These are phyloP conservation scores for Citrus glauca DNA, from an alignment of 345 rosid species.

Conservation along the genomic window DNA sequence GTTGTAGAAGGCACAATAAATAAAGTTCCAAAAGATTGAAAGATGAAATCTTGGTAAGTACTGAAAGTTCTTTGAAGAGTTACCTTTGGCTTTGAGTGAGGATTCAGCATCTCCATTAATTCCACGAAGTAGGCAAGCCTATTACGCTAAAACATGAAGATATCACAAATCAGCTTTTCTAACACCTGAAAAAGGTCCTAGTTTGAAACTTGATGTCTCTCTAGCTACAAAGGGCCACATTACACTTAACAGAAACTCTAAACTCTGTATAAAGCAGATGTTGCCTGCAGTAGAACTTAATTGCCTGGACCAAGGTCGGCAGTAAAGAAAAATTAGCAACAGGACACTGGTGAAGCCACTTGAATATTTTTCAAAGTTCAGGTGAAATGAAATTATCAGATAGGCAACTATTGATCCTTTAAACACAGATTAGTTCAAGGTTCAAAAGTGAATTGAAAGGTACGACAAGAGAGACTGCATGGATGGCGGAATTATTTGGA, in stretches of 20 bases:
- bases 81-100: conserved; percentile 79
- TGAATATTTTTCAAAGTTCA: neutral
- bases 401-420: neutral
- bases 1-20: neutral
- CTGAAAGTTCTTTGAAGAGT: neutral
- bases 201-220: neutral
- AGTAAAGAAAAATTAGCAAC: neutral
- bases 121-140: conserved; percentile 83
- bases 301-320: neutral
- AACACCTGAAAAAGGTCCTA: neutral
- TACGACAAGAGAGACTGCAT: neutral
- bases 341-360: neutral
- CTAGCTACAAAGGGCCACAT: neutral
- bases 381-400: neutral
- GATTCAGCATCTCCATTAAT: conserved; percentile 92
- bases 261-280: neutral
- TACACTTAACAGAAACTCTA: neutral
- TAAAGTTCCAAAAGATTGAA: neutral
- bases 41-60: no score
- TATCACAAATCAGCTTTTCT: conserved; percentile 15
- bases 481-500: neutral
- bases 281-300: neutral
- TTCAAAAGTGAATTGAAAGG: neutral
- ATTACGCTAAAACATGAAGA: conserved; percentile 46
- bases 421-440: neutral